Evolutionary conservation across 2,329 filamentous ascomycete species (phyloP), one percentile per base, ranked within the genome.

Genomic region (Rutstroemia sp.): DNA sequence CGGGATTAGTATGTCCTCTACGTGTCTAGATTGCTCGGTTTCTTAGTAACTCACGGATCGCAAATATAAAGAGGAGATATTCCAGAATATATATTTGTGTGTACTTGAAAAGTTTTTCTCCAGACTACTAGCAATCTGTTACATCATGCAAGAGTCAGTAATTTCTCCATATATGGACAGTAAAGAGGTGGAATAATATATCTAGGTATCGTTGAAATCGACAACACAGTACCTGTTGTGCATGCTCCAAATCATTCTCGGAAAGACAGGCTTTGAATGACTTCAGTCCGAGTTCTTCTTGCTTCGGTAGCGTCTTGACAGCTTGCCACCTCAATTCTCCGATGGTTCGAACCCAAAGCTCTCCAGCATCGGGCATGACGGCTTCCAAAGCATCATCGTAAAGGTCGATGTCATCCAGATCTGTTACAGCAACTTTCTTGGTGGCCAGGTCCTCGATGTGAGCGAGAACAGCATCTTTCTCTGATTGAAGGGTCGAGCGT

Each of bases 31-130:
- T 38, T 7, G 21, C 38, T 30, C 6, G 7, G 53, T 23, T 34
- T 8, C 38, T 21, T 9, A 14, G 41, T n/a, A 34, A 59, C 62
- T 63, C 60, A 68, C 67, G n/a, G 67, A 65, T 54, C 61, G 67
- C 23, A 69, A 51, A 54, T 66, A 67, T 56, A 66, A 64, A 5
- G 63, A 61, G 14, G 68, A 61, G 17, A 71, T 64, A 25, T 66
- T 69, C 68, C 68, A 71, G 50, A 69, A 69, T 38, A 66, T 55
- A 51, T 70, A 70, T 39, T 59, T 50, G 57, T 65, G 69, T 37
- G 65, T 69, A 17, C 57, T 58, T 3, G 66, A 62, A 30, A 69
- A 70, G 17, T 55, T 65, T 46, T 69, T 70, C 50, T 70, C 67
- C 5, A 70, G 60, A 54, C 64, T 67, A 46, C 65, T 70, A 7